Percentiles rank a stretch among this genome's conserved stretches.
phyloP scores from a whole-genome alignment of 176 grass and related monocot genomes.

The Eremochloa ophiuroides region DNA sequence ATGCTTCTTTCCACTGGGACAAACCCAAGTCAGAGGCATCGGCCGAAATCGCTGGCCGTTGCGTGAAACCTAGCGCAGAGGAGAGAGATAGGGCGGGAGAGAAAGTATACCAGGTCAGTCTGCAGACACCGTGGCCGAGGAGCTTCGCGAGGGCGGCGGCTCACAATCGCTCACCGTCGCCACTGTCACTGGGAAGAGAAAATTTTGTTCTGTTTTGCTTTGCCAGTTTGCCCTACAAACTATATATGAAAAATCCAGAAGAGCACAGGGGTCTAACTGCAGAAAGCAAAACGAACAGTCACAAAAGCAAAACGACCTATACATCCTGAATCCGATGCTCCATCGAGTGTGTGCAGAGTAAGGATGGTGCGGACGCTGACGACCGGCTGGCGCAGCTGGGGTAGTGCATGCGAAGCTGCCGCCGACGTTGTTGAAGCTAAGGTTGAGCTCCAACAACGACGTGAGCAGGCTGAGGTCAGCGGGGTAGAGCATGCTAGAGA shows the following conservation, averaged over 20 bases:
- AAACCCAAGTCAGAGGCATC: not conserved
- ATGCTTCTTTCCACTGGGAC: not conserved
- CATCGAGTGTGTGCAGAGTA: too few species aligned
- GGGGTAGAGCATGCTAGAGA: not conserved
- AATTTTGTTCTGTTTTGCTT: too few species aligned
- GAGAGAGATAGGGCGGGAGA: not conserved
- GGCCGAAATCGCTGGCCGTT: not conserved
- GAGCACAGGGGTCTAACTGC: too few species aligned
- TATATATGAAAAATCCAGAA: too few species aligned
- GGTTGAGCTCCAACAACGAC: not conserved
- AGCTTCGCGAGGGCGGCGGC: not conserved
- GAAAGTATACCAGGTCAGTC: not conserved
- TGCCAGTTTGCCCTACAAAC: too few species aligned
- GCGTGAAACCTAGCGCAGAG: not conserved
- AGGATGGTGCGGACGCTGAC: not conserved
- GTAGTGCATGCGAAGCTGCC: not conserved
- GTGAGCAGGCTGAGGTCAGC: not conserved
- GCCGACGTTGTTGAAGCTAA: not conserved
- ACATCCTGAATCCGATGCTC: too few species aligned
- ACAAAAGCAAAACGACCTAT: too few species aligned
- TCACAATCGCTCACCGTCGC: not conserved
- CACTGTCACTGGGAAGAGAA: not conserved
- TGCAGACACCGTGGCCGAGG: not conserved
- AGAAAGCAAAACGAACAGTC: too few species aligned
- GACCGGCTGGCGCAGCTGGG: not conserved